Conservation (phyloP, 768 basidiomycete species). For the Amanita phalloides region DNA sequence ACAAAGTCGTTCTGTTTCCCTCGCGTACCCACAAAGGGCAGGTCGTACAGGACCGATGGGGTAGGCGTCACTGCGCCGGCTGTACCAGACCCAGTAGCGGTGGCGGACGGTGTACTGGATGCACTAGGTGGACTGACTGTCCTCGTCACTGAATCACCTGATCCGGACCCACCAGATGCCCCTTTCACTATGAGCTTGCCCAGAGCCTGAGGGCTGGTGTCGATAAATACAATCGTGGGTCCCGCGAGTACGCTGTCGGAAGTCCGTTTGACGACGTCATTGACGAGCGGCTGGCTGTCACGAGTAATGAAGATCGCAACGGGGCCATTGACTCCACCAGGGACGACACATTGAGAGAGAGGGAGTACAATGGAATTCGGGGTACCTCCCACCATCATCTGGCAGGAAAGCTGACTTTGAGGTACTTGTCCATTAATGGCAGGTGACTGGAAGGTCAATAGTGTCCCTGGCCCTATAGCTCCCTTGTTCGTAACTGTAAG, state of each 20-base stretch:
- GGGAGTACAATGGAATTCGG: slow-evolving; percentile 49
- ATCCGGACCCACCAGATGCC: slow-evolving; percentile 9
- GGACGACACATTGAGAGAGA: slow-evolving; percentile 51
- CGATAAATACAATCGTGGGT: slow-evolving; percentile 58
- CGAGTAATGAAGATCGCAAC: slow-evolving; percentile 65
- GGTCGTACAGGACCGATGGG: slow-evolving; percentile 12
- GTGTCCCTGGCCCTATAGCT: slow-evolving; percentile 43
- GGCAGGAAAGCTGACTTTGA: slow-evolving; percentile 49
- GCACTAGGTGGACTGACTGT: slow-evolving; percentile 21
- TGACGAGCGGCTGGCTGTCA: slow-evolving; percentile 49
- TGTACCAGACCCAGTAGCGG: slow-evolving; percentile 3
- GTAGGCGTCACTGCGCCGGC: slow-evolving; percentile 10
- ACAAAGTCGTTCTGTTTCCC: slow-evolving; percentile 29
- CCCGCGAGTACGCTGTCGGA: slow-evolving; percentile 54
- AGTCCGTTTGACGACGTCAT: slow-evolving; percentile 48
- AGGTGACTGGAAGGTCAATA: slow-evolving; percentile 46
- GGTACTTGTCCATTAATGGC: slow-evolving; percentile 37
- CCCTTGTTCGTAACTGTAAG: slow-evolving; percentile 57
- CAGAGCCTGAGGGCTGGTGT: slow-evolving; percentile 43
- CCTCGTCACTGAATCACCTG: slow-evolving; percentile 12
- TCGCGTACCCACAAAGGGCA: slow-evolving; percentile 12
- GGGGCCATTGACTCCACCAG: slow-evolving; percentile 58
- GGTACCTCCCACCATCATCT: slow-evolving; percentile 63
- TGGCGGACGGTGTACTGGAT: slow-evolving; percentile 8
- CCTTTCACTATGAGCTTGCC: slow-evolving; percentile 24